A percentile compares a stretch with the other conserved stretches of the same genome.
phyloP scores from a whole-genome alignment of 2,329 filamentous ascomycete genomes.

The Tympanopsis confertula region DNA sequence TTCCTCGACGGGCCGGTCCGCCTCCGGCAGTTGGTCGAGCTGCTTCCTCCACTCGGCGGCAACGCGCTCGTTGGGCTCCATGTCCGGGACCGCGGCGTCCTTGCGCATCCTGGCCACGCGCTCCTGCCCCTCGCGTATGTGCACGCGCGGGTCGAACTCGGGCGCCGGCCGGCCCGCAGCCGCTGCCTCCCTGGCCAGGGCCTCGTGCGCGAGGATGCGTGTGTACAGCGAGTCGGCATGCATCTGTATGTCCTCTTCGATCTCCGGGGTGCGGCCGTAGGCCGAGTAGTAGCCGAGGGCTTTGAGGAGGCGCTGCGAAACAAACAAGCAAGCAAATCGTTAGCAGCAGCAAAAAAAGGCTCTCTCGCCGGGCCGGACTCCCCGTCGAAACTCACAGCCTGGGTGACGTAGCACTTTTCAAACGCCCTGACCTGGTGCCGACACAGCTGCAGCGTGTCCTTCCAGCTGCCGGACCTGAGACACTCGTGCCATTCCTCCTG shows the following conservation, averaged over 20 bases:
- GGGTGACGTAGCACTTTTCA: constrained; percentile 79
- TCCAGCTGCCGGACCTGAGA: constrained; percentile 61
- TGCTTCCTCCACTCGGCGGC: constrained; percentile 39
- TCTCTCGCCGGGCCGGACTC: constrained; percentile 1
- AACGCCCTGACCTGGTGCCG: constrained; percentile 65
- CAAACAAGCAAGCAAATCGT: background rate
- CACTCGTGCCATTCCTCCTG: constrained; percentile 75
- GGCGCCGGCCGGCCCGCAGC: constrained; percentile 46
- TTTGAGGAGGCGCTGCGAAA: constrained; percentile 65
- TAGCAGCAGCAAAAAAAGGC: background rate
- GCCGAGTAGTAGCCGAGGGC: constrained; percentile 75
- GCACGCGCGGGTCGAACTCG: constrained; percentile 44
- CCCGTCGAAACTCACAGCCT: constrained; percentile 52
- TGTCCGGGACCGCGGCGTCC: constrained; percentile 8
- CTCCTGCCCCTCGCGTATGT: constrained; percentile 9
- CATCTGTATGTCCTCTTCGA: constrained; percentile 87
- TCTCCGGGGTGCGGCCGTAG: constrained; percentile 47
- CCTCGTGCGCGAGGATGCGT: constrained; percentile 74
- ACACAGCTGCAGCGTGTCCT: constrained; percentile 69
- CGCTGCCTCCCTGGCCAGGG: constrained; percentile 58
- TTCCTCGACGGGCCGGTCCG: constrained; percentile 50
- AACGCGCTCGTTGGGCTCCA: constrained; percentile 30
- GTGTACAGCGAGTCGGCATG: constrained; percentile 87
- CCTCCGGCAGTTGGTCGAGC: constrained; percentile 43
- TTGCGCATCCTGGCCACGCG: constrained; percentile 4